A percentile compares a stretch with the other conserved stretches of the same genome.
Evolutionary conservation across 495 filamentous ascomycete genomes (phyloP).

Genomic region (Xylaria grammica): DNA sequence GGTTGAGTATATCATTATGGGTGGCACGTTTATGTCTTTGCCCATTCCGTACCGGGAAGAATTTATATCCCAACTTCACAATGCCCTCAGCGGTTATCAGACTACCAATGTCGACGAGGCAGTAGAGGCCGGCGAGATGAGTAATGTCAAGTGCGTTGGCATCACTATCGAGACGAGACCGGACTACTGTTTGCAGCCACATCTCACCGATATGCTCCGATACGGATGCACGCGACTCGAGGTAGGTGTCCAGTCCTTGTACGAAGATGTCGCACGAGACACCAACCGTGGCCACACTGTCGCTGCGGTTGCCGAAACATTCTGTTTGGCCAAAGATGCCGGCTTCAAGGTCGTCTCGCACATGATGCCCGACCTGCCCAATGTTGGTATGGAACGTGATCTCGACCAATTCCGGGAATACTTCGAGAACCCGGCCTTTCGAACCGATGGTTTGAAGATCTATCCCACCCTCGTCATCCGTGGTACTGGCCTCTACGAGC

Average conservation of each 20-base stretch:
- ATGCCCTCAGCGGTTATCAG: conserved; percentile 92
- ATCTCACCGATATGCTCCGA: conserved; percentile 90
- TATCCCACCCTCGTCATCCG: conserved; percentile 98
- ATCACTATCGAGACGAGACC: conserved; percentile 98
- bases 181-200: conserved; percentile 92
- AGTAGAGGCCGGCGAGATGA: conserved; percentile 89
- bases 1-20: conserved; percentile 99
- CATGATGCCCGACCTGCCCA: conserved; percentile 99
- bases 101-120: conserved; percentile 93
- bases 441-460: conserved; percentile 98
- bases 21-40: conserved; percentile 97
- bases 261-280: conserved; percentile 97
- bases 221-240: conserved; percentile 97
- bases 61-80: conserved; percentile 95
- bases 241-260: conserved; percentile 93
- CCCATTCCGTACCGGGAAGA: conserved; percentile 85
- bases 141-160: conserved; percentile 93
- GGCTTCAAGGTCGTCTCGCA: conserved; percentile 98
- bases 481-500: conserved; percentile 93
- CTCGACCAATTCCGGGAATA: conserved; percentile 97
- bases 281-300: conserved; percentile 98
- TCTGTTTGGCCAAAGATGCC: conserved; percentile 92
- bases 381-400: conserved; percentile 97
- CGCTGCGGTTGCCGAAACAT: conserved; percentile 90
- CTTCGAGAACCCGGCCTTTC: conserved; percentile 94